Evolutionary conservation across 495 filamentous ascomycete genomes (phyloP), one percentile per base, ranked within the genome.

Genomic region (Aspergillus sclerotiicarbonarius): DNA sequence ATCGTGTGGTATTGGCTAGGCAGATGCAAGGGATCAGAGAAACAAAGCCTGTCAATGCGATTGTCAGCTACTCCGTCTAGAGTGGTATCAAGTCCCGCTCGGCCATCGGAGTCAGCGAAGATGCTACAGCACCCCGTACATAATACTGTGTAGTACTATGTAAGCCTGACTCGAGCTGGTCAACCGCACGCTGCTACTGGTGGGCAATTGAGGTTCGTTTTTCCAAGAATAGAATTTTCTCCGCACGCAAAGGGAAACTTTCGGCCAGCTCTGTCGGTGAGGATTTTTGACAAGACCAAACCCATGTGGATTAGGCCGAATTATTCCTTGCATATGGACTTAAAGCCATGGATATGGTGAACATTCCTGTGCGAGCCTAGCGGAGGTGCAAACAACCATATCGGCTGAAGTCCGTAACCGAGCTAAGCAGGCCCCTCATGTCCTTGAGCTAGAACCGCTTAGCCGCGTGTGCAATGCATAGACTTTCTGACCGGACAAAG

Each of bases 291-390:
- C 16, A 54, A 39, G 16, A 29, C 19, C 18, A 16, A 53, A n/a
- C 20, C 51, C 56, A 54, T 50, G 45, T 55, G 51, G 29, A n/a
- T 45, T 16, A 16, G 37, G n/a, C 3, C n/a, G n/a, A n/a, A 50
- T 54, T 29, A 43, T 53, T 43, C 33, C 25, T 53, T 53, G 8
- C 51, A 53, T 53, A 43, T 53, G 25, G 33, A 35, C 43, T 41
- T 29, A 35, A 51, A 41, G n/a, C 25, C 25, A 2, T 25, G 25
- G 25, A 25, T 25, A 25, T 25, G 25, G 25, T 25, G 25, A 25
- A 25, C 25, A 37, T n/a, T 41, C 37, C 13, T 35, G 33, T 1
- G 33, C 33, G 33, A 35, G 33, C 2, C 13, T 41, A 41, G 37
- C 37, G 37, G 37, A 41, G 37, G 37, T 41, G 13, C 37, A 41